These are phyloP conservation scores for Hirschfeldia incana DNA, from an alignment of 345 rosid genomes.

Conservation along the genomic window DNA sequence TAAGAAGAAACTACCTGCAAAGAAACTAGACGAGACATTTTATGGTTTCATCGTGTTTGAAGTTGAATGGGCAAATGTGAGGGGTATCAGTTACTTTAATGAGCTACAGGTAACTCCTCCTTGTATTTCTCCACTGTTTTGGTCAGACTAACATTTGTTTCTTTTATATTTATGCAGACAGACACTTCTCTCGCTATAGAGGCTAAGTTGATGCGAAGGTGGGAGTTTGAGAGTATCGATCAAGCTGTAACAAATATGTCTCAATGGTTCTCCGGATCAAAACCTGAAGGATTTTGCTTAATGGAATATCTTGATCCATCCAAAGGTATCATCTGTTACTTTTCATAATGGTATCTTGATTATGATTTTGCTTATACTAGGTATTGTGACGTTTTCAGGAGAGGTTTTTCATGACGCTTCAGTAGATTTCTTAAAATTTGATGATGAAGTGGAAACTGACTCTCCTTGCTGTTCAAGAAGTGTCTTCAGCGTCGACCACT, in stretches of 20 bases:
- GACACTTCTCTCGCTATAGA: slow-evolving; percentile 92
- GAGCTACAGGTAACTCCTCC: slow-evolving; percentile 79
- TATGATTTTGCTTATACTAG: background rate
- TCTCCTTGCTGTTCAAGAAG: slow-evolving; percentile 44
- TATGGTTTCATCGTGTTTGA: slow-evolving; percentile 94
- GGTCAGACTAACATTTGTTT: slow-evolving; percentile 13
- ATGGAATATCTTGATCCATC: slow-evolving; percentile 55
- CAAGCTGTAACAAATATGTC: slow-evolving; percentile 66
- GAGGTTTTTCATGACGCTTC: slow-evolving; percentile 83
- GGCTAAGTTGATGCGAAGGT: slow-evolving; percentile 84
- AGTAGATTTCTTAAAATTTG: slow-evolving; percentile 48
- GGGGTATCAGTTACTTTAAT: slow-evolving; percentile 86
- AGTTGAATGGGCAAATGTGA: slow-evolving; percentile 74
- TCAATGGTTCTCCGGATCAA: slow-evolving; percentile 84
- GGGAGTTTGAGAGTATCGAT: slow-evolving; percentile 92
- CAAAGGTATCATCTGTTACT: slow-evolving; percentile 46
- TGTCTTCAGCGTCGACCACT: slow-evolving; percentile 43
- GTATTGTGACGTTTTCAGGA: slow-evolving; percentile 49
- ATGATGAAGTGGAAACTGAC: slow-evolving; percentile 47
- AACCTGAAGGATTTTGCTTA: slow-evolving; percentile 50
- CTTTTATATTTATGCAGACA: slow-evolving; percentile 57
- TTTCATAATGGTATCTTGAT: background rate
- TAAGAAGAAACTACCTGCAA: slow-evolving; percentile 64
- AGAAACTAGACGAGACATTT: slow-evolving; percentile 75
- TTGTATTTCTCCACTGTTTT: slow-evolving; percentile 13